Evolutionary conservation across 768 basidiomycete species (phyloP).

Genomic region (Pulveroboletus frians): DNA sequence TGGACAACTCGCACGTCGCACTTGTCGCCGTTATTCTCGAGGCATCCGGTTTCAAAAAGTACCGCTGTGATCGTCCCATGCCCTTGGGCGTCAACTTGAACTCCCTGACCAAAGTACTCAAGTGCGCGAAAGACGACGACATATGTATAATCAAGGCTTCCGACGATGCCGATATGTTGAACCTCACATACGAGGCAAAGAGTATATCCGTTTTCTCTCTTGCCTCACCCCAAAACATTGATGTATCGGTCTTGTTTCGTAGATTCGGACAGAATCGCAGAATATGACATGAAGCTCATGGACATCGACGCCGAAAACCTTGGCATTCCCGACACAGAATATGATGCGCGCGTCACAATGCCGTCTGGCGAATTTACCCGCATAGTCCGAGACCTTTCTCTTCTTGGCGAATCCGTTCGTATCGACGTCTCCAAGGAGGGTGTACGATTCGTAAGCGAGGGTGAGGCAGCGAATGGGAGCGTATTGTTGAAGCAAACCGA

Average conservation of each 20-base stretch:
- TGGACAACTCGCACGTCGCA: slow-evolving; percentile 99
- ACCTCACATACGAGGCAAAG: slow-evolving; percentile 84
- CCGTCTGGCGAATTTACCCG: slow-evolving; percentile 81
- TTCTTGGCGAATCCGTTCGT: slow-evolving; percentile 88
- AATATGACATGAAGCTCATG: slow-evolving; percentile 99
- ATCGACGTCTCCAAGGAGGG: slow-evolving; percentile 97
- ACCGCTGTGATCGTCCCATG: slow-evolving; percentile 94
- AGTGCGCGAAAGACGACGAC: slow-evolving; percentile 96
- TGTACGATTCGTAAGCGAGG: slow-evolving; percentile 86
- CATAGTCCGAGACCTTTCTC: slow-evolving; percentile 87
- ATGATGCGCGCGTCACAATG: slow-evolving; percentile 90
- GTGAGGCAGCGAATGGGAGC: slow-evolving; percentile 89
- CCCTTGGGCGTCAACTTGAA: slow-evolving; percentile 83
- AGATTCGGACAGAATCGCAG: slow-evolving; percentile 92
- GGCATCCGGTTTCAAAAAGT: slow-evolving; percentile 74
- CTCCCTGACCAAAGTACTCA: slow-evolving; percentile 90
- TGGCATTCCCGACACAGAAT: slow-evolving; percentile 95
- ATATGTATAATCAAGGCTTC: slow-evolving; percentile 84
- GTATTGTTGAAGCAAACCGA: slow-evolving; percentile 78
- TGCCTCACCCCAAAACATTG: not conserved
- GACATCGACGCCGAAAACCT: slow-evolving; percentile 96
- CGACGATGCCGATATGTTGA: slow-evolving; percentile 86
- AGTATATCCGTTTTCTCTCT: slow-evolving; percentile 41
- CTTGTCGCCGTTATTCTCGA: slow-evolving; percentile 85
- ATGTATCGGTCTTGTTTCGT: not conserved